Evolutionary conservation across 2,329 filamentous ascomycete species (phyloP).

Genomic region (Polychaeton citri): DNA sequence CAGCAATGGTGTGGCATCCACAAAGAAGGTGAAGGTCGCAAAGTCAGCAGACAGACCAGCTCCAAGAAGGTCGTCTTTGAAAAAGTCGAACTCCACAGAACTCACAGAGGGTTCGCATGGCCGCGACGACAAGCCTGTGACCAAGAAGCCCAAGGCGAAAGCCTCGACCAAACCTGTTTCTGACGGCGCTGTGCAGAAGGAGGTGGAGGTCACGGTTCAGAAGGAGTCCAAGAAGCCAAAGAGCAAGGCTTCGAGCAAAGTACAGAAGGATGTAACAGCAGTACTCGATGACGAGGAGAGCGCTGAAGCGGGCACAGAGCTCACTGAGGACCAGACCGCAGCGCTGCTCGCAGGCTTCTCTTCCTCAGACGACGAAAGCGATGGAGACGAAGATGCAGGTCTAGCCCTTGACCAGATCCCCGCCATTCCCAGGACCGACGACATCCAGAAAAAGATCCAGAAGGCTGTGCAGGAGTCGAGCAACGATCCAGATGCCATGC

Average conservation of each 20-base stretch:
- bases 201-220: conserved; percentile 16
- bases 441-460: conserved; percentile 30
- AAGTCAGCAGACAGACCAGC: conserved; percentile 16
- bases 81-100: conserved; percentile 11
- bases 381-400: conserved; percentile 23
- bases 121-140: background rate
- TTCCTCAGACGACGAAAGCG: conserved; percentile 27
- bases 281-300: conserved; percentile 2
- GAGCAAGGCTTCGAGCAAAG: background rate
- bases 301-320: conserved; percentile 19
- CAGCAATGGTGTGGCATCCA: conserved; percentile 11
- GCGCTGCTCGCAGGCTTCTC: conserved; percentile 39
- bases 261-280: background rate
- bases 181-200: background rate
- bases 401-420: conserved; percentile 26
- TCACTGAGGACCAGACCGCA: conserved; percentile 35
- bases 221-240: conserved; percentile 25
- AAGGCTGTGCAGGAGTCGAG: conserved; percentile 21
- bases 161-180: conserved; percentile 5
- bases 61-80: conserved; percentile 20
- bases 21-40: conserved; percentile 22
- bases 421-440: conserved; percentile 17
- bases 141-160: conserved; percentile 5
- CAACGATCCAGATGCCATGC: conserved; percentile 38
- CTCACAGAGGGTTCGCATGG: conserved; percentile 1